Percentiles rank a stretch among this genome's conserved stretches.
phyloP scores from a whole-genome alignment of 2,329 filamentous ascomycete species.

The Elsinoe batatas region DNA sequence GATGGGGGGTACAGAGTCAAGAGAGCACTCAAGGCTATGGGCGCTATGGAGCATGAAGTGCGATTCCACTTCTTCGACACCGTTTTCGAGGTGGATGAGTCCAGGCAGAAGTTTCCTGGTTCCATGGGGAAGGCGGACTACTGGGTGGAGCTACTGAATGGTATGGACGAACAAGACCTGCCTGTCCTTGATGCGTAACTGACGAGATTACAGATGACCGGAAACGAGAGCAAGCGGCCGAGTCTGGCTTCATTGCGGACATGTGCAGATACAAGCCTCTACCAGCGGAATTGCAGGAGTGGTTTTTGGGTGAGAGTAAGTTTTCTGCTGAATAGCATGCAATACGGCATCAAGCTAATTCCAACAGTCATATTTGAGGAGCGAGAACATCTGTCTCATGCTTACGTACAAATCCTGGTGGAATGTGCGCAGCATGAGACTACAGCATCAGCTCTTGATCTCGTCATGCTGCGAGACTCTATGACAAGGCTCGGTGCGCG shows the following conservation, averaged over 20 bases:
- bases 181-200: background rate
- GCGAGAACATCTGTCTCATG: slow-evolving; percentile 28
- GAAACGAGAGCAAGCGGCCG: slow-evolving; percentile 31
- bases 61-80: slow-evolving; percentile 49
- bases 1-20: slow-evolving; percentile 43
- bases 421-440: slow-evolving; percentile 1
- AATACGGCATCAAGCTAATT: background rate
- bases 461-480: slow-evolving; percentile 21
- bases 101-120: slow-evolving; percentile 22
- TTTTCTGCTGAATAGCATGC: background rate
- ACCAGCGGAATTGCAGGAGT: slow-evolving; percentile 30
- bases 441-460: background rate
- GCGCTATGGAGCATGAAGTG: slow-evolving; percentile 44
- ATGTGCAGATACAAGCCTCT: slow-evolving; percentile 30
- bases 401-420: slow-evolving; percentile 24
- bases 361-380: slow-evolving; percentile 19
- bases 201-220: slow-evolving; percentile 16
- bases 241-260: slow-evolving; percentile 33
- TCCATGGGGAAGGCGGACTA: slow-evolving; percentile 23
- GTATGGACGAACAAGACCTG: slow-evolving; percentile 16
- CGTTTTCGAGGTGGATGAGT: slow-evolving; percentile 14
- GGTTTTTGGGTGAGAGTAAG: slow-evolving; percentile 32
- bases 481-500: slow-evolving; percentile 20
- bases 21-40: slow-evolving; percentile 50
- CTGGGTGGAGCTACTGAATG: slow-evolving; percentile 28